Evolutionary conservation across 306 rosid species (phyloP).

Genomic region (Vigna hirtella): DNA sequence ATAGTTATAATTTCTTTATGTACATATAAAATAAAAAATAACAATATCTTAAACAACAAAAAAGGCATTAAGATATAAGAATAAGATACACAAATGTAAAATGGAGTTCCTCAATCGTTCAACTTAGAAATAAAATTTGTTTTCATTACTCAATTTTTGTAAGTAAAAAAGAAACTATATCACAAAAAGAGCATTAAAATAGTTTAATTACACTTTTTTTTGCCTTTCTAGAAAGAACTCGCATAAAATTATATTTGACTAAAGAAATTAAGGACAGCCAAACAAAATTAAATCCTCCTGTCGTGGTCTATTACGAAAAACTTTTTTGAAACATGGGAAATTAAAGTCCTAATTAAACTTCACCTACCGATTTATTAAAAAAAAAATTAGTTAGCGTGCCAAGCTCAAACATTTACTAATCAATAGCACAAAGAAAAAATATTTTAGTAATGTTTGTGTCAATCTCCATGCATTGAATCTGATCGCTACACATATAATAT

Average conservation of each 20-base stretch:
- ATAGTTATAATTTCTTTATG: no score
- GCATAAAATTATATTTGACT: no score
- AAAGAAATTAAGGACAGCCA: no score
- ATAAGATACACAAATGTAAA: no score
- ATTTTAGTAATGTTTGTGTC: neutral
- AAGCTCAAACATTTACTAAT: neutral
- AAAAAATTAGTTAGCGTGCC: neutral
- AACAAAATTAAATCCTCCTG: neutral
- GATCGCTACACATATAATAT: neutral
- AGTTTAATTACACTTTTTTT: neutral
- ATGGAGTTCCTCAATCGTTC: no score
- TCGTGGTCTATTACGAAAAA: neutral
- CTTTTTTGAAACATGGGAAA: no score
- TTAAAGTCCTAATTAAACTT: neutral
- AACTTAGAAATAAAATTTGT: neutral
- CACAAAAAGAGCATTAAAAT: no score
- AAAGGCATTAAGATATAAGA: no score
- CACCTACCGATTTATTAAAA: neutral
- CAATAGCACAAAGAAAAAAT: neutral
- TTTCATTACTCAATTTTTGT: neutral
- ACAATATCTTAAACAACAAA: no score
- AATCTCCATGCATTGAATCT: neutral
- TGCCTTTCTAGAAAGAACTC: neutral
- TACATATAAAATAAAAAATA: no score
- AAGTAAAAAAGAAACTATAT: no score